Percentiles rank a stretch among this genome's conserved stretches.
These are phyloP conservation scores for Mycena citricolor DNA, from an alignment of 1,284 basidiomycete genomes.

Conservation along the genomic window DNA sequence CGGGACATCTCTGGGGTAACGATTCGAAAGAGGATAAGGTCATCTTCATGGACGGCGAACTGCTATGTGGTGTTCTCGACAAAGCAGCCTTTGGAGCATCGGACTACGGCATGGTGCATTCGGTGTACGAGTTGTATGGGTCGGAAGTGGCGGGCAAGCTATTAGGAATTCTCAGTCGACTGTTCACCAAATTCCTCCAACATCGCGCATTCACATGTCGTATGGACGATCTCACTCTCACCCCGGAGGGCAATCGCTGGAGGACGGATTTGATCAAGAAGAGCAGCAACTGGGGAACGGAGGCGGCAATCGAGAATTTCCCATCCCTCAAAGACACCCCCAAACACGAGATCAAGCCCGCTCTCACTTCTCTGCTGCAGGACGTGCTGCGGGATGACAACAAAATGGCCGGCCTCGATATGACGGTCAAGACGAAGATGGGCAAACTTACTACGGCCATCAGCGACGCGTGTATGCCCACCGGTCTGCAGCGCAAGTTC, in stretches of 20 bases:
- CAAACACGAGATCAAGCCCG: constrained; percentile 49
- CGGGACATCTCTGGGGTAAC: constrained; percentile 80
- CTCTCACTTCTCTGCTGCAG: constrained; percentile 70
- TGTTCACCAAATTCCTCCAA: constrained; percentile 97
- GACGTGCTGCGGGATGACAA: constrained; percentile 96
- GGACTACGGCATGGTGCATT: constrained; percentile 95
- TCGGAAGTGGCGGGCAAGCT: constrained; percentile 87
- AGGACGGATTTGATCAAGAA: constrained; percentile 71
- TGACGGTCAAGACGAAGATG: constrained; percentile 86
- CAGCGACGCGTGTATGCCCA: constrained; percentile 88
- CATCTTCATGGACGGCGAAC: constrained; percentile 90
- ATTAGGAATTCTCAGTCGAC: constrained; percentile 88
- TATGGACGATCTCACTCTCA: constrained; percentile 97
- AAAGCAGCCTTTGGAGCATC: constrained; percentile 98
- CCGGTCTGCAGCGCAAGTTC: constrained; percentile 87
- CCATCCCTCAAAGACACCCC: constrained; percentile 60
- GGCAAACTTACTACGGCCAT: constrained; percentile 88
- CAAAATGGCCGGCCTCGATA: constrained; percentile 95
- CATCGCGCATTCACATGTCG: constrained; percentile 97
- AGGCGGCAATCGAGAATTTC: constrained; percentile 89
- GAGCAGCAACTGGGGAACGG: constrained; percentile 75
- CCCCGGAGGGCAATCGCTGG: constrained; percentile 74
- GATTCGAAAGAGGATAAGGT: constrained; percentile 84
- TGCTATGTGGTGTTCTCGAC: constrained; percentile 91
- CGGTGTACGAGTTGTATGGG: constrained; percentile 98